Base-by-base conservation (phyloP, 495 filamentous ascomycete genomes). In the Hypomontagnella monticulosa region DNA sequence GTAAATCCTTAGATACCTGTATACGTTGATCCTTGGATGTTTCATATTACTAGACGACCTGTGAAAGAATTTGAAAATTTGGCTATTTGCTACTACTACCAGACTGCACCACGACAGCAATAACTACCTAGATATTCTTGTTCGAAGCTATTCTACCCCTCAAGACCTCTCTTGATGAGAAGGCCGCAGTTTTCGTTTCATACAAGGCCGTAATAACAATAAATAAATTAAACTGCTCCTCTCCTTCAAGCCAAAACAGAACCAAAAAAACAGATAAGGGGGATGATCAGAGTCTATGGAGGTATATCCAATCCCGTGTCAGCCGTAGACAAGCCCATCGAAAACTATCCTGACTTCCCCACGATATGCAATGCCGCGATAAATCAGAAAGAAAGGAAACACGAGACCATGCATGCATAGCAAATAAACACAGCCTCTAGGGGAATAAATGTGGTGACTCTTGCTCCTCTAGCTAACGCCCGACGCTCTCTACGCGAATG, bases 401-500 rank as follows among this genome's bases (percentile, higher is more conserved):
- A 52, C n/a, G 27, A 50, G 47, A 1, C 47, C 7, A 46, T 40
- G 40, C 14, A 55, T 16, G 44, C 49, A 55, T 32, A 8, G 46
- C 14, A 36, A 34, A 18, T 34, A 30, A 36, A 14, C 16, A 27
- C 23, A 27, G 23, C 23, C 23, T 27, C 23, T 27, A 27, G 23
- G 3, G 6, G 3, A 4, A 20, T 23, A 8, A 53, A 10, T 0
- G 3, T 2, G 7, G 3, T 2, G 7, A 53, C 3, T 36, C 34
- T 14, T 7, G 16, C 11, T 20, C 34, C 42, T 57, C 40, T 38
- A 54, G 51, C 42, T 63, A 63, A 27, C 71, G 70, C 30, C 84
- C 84, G 51, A 87, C 79, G 46, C 76, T 78, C 67, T 84, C 79
- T 4, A 87, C 82, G 0, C 70, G 71, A 68, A 91, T 83, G 0